Base-by-base conservation (phyloP, 208 protist species). In the Trypanosomatidae sp. region DNA sequence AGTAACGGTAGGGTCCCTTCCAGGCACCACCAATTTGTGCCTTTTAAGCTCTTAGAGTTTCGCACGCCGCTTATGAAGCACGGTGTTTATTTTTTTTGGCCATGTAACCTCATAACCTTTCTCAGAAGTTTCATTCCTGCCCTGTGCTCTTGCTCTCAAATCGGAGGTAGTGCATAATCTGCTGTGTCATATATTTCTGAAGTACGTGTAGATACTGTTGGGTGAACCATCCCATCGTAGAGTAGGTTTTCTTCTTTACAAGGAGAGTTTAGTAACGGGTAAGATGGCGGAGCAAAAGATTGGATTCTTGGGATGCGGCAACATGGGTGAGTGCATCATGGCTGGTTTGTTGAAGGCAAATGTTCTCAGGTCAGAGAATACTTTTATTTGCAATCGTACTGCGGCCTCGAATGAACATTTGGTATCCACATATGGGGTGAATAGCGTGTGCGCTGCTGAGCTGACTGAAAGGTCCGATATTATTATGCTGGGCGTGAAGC, bases 231-330 rank as follows among this genome's bases (percentile, higher is more conserved):
- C 4, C 10, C 0, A 19, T 62, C 13, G 19, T 7, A 19, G 0
- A 19, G 3, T 8, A 62, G 33, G 6, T 25, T n/a, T 28, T 49
- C n/a, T 59, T 50, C 28, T 68, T 36, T 30, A 2, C 17, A 43
- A 46, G 3, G 1, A 22, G 13, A 10, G 6, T 25, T 10, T 52
- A 25, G 12, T 1, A 50, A n/a, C 30, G 6, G 46, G 4, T 56
- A 69, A 49, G 50, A 72, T 69, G 71, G 17, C 62, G 22, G 36
- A 71, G 7, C 25, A n/a, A 17, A 84, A 62, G 33, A 74, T 98
- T 69, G 93, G 93, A 39, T 98, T 99, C 84, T 71, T 99, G 55
- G 98, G 98, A 36, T 97, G 89, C 53, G 98, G 98, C n/a, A 92
- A 84, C 73, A 99, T 99, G 96, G 93, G 81, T 6, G 81, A 87